These are phyloP conservation scores for Escallonia rubra DNA, from an alignment of 129 eudicot genomes.

Conservation along the genomic window DNA sequence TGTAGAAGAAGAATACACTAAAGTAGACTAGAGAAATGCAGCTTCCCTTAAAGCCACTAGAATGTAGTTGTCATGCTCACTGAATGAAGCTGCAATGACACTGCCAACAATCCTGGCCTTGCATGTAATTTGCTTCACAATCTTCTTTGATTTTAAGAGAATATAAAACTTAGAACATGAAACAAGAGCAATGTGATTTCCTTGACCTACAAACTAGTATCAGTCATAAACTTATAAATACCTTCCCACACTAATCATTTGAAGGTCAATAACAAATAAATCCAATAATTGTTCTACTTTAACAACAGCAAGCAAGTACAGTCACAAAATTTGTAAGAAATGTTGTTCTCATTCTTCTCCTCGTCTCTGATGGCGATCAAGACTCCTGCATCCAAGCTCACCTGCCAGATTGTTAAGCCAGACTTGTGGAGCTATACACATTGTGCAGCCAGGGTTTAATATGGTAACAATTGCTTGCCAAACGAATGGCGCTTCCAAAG, in stretches of 20 bases:
- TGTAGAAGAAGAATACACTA: too few relatives aligned
- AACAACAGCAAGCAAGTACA: constrained; percentile 18
- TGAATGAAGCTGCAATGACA: too few relatives aligned
- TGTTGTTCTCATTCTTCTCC: constrained; percentile 5
- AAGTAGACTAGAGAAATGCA: too few relatives aligned
- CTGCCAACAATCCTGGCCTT: too few relatives aligned
- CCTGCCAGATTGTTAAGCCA: constrained; percentile 16
- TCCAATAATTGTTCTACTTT: constrained; percentile 35
- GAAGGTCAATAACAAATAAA: constrained; percentile 37
- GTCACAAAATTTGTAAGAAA: constrained; percentile 21
- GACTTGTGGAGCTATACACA: constrained; percentile 2
- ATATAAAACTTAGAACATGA: too few relatives aligned
- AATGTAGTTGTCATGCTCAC: too few relatives aligned
- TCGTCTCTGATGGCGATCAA: constrained; percentile 18
- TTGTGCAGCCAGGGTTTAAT: constrained; percentile 14
- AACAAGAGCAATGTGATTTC: too few relatives aligned
- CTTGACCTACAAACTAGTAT: neutral
- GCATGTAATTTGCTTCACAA: too few relatives aligned
- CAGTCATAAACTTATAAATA: neutral
- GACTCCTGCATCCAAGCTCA: constrained; percentile 13
- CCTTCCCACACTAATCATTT: constrained; percentile 17
- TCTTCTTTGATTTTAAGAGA: too few relatives aligned
- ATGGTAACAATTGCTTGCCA: constrained; percentile 3
- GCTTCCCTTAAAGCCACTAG: too few relatives aligned
- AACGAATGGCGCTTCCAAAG: constrained; percentile 12